phyloP scores from a whole-genome alignment of 352 stramenopile genomes.

The Globisporangium canariense region DNA sequence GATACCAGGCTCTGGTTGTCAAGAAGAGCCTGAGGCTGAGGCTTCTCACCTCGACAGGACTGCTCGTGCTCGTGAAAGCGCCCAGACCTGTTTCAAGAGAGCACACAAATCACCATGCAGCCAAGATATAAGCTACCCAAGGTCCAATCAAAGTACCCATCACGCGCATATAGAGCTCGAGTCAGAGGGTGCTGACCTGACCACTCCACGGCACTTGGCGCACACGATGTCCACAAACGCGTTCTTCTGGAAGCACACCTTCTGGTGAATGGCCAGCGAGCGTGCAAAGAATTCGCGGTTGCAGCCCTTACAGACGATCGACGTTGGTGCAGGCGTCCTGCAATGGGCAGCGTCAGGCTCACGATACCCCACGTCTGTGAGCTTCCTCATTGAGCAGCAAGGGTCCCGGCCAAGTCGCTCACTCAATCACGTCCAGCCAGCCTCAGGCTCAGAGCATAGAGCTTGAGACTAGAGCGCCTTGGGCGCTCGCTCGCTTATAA shows the following conservation, averaged over 20 bases:
- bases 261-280: conserved; percentile 71
- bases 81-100: conserved; percentile 20
- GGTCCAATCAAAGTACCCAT: not conserved
- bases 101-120: not conserved
- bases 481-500: no score
- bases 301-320: conserved; percentile 42
- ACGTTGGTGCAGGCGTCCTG: conserved; percentile 18
- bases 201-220: conserved; percentile 25
- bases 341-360: not conserved
- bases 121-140: not conserved
- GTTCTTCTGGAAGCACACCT: conserved; percentile 65
- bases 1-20: not conserved
- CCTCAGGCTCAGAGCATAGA: no score
- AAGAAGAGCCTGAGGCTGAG: not conserved
- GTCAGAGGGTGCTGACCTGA: conserved; percentile 24
- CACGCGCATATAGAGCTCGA: no score
- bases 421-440: no score
- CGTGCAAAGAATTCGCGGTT: conserved; percentile 54
- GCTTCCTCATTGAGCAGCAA: not conserved
- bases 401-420: no score
- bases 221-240: conserved; percentile 50
- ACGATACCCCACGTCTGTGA: not conserved
- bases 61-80: conserved; percentile 22
- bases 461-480: no score
- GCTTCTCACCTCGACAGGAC: conserved; percentile 17